Evolutionary conservation across 2,329 filamentous ascomycete genomes (phyloP), one percentile per base, ranked within the genome.

Genomic region (Escovopsis sp.): DNA sequence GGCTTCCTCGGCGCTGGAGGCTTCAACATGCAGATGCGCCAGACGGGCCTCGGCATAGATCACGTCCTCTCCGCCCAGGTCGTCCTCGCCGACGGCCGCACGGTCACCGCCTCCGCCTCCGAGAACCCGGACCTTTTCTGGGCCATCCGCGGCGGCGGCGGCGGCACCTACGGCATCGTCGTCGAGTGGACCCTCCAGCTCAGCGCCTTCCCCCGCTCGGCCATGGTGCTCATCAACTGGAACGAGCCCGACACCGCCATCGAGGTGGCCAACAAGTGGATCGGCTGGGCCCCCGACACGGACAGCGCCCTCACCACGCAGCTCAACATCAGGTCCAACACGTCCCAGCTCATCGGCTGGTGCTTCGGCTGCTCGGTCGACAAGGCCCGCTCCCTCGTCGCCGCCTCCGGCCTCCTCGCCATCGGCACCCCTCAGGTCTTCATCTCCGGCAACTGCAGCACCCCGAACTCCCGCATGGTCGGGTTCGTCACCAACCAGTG

Each of bases 151-250:
- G 57, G 57, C 0, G 57, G 56, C 1, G 57, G 57, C 4, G 57
- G 57, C 4, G 57, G 56, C 11, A 54, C 55, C 4, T 59, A 53
- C 15, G 57, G 57, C 2, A 51, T 59, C 27, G 55, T 56, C 1
- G 50, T 51, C 4, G 53, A 57, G 15, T 44, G 44, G 42, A 50
- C 45, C 0, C 38, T 51, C 8, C 37, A 35, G 25, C 39, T 48
- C 11, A 43, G 31, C n/a, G 32, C 29, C 30, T 47, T 44, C 43
- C 47, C 47, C 2, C 42, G 41, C 13, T 47, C 47, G 14, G 37
- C 47, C 41, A 49, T 49, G 45, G 37, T 47, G 7, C 37, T 32
- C 8, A 37, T 49, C 29, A 42, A 40, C 11, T 48, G 45, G 45
- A 41, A 42, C 9, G 45, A 45, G 5, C 29, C 39, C 30, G 40